Conservation (phyloP, 805 yeast species). For the Saccharomycopsis sp. region DNA sequence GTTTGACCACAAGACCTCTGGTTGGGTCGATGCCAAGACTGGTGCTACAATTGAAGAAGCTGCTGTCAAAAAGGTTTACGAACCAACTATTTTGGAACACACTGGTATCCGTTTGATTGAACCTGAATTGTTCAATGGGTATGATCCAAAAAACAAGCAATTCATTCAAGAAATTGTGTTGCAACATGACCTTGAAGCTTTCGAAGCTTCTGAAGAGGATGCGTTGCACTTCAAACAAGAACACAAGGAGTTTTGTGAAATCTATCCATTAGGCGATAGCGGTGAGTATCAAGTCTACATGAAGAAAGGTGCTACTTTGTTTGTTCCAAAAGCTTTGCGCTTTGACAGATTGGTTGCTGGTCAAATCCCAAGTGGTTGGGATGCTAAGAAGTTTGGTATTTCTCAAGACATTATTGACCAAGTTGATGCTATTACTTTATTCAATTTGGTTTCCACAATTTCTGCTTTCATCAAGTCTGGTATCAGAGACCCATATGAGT, state of each 20-base stretch:
- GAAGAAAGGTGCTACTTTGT: conserved; percentile 86
- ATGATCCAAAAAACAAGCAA: conserved; percentile 89
- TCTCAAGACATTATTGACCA: conserved; percentile 86
- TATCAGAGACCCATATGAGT: conserved; percentile 96
- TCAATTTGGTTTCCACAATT: conserved; percentile 84
- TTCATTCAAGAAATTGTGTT: conserved; percentile 92
- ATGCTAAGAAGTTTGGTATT: conserved; percentile 90
- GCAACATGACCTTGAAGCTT: conserved; percentile 94
- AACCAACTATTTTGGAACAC: conserved; percentile 79
- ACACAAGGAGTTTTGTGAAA: conserved; percentile 91
- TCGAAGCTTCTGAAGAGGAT: conserved; percentile 89
- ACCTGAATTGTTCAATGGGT: conserved; percentile 89
- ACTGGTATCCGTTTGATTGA: conserved; percentile 95
- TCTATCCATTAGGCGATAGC: conserved; percentile 76
- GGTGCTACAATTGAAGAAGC: conserved; percentile 88
- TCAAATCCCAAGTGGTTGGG: conserved; percentile 98
- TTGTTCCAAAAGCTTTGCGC: conserved; percentile 62
- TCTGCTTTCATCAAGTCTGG: conserved; percentile 93
- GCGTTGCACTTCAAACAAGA: conserved; percentile 90
- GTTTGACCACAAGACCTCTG: conserved; percentile 68
- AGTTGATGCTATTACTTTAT: conserved; percentile 94
- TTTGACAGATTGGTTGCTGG: conserved; percentile 27
- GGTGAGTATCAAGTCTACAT: conserved; percentile 89
- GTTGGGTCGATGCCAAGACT: conserved; percentile 97
- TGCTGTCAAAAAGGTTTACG: conserved; percentile 88